Evolutionary conservation across 257 asterid genomes (phyloP), one percentile per base, ranked within the genome.

Genomic region (Ocimum tenuiflorum): DNA sequence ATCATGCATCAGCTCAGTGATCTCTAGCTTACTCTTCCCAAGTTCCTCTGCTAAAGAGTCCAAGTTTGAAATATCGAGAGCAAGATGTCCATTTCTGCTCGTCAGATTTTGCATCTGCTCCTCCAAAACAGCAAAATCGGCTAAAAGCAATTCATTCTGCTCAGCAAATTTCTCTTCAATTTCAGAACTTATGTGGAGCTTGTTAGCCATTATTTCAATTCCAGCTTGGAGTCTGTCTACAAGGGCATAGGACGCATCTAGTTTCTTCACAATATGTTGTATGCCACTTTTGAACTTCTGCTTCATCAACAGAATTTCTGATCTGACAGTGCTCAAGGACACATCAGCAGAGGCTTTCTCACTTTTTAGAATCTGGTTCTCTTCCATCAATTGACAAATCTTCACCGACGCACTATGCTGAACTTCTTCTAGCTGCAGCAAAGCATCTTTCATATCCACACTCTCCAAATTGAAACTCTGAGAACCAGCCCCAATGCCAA

Each of bases 151-250:
- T 70, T 64, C 61, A 67, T 64, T 81, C 80, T 83, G 78, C 69
- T 77, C 73, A 17, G 69, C 64, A 63, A 72, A 76, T 18, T 74
- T 85, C 66, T 82, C 92, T 63, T 86, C 96, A 12, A 80, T 70
- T 66, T 88, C 89, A 41, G 83, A 79, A 76, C 78, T 80, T 23
- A 72, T 64, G 45, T 80, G 81, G 48, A 86, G 54, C 78, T 80
- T 90, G 23, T 80, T 77, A 41, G 83, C 85, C 72, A 94, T 77
- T 46, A 82, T 77, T 65, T 90, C 97, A 22, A 94, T 80, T 68
- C 84, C 86, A 61, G 74, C 70, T 72, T 85, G 89, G 80, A 94
- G 91, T 60, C 81, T 84, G 24, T 80, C 91, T 70, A 88, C 85
- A 49, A 90, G 82, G 59, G 89, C 79, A 80, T 77, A 80, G 17